phyloP scores from a whole-genome alignment of 1,284 basidiomycete genomes.

The Naganishia sp. region DNA sequence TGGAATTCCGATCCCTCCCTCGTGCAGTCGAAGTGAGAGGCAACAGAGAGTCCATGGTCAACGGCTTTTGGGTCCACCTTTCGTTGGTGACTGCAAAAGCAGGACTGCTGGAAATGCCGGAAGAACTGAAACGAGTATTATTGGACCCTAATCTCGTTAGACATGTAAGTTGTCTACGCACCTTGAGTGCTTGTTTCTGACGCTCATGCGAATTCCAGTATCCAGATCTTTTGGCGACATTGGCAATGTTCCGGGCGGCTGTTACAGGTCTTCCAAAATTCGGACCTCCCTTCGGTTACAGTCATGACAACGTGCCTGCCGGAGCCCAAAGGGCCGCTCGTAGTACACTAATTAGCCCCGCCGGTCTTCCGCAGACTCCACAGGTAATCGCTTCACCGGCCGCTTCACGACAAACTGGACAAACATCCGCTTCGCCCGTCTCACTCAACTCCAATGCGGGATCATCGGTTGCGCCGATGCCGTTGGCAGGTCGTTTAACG shows the following conservation, averaged over 20 bases:
- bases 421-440: not conserved
- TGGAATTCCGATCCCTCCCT: not conserved
- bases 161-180: not conserved
- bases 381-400: not conserved
- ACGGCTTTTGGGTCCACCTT: conserved; percentile 14
- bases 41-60: not conserved
- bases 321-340: not conserved
- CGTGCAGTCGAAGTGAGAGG: not conserved
- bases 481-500: too few relatives aligned
- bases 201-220: not conserved
- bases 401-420: not conserved
- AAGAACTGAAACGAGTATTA: not conserved
- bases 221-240: not conserved
- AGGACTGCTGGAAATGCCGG: not conserved
- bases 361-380: not conserved
- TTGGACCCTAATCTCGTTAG: conserved; percentile 11
- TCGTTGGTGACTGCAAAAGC: conserved; percentile 5
- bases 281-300: conserved; percentile 4
- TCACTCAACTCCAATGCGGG: not conserved
- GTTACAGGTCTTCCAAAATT: conserved; percentile 2
- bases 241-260: not conserved
- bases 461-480: too few relatives aligned
- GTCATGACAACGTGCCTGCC: not conserved
- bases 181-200: not conserved
- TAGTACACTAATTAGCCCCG: not conserved